Percentiles rank a stretch among this genome's conserved stretches.
phyloP scores from a whole-genome alignment of 2,329 filamentous ascomycete genomes.

The Hymenoscyphus fructigenus region DNA sequence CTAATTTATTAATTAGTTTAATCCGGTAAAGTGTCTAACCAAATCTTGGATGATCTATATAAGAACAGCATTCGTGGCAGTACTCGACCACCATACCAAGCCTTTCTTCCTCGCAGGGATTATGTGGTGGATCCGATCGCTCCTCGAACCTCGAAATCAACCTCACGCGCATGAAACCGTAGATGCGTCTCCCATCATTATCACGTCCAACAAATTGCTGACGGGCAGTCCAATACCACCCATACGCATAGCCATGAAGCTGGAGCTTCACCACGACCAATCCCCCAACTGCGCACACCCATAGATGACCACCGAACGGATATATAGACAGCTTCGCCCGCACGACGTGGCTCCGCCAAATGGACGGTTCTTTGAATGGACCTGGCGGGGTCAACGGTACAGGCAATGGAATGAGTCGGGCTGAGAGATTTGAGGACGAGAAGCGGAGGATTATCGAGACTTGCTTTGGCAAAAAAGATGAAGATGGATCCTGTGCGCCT shows the following conservation, averaged over 20 bases:
- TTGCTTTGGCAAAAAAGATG: conserved; percentile 88
- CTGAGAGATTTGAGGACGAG: conserved; percentile 94
- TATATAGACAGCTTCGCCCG: conserved; percentile 13
- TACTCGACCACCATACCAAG: not conserved
- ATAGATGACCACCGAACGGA: conserved; percentile 28
- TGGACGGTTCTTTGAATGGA: conserved; percentile 37
- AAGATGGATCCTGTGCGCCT: conserved; percentile 74
- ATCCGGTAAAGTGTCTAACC: not conserved
- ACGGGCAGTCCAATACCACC: conserved; percentile 6
- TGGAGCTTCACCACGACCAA: conserved; percentile 13
- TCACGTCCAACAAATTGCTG: not conserved
- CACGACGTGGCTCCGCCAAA: conserved; percentile 36
- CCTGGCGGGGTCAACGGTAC: conserved; percentile 34
- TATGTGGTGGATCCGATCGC: not conserved
- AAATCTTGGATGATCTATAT: not conserved
- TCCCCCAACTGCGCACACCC: conserved; percentile 6
- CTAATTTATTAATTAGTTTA: too few relatives aligned
- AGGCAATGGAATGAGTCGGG: conserved; percentile 41
- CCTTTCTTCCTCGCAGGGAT: not conserved
- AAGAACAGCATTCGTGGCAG: not conserved
- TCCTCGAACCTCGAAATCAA: conserved; percentile 8
- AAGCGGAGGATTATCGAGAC: conserved; percentile 92
- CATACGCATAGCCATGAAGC: conserved; percentile 22
- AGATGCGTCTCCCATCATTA: not conserved
- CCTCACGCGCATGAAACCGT: conserved; percentile 4